These are phyloP conservation scores for Trametes sp. DNA, from an alignment of 1,284 basidiomycete genomes.

Conservation along the genomic window DNA sequence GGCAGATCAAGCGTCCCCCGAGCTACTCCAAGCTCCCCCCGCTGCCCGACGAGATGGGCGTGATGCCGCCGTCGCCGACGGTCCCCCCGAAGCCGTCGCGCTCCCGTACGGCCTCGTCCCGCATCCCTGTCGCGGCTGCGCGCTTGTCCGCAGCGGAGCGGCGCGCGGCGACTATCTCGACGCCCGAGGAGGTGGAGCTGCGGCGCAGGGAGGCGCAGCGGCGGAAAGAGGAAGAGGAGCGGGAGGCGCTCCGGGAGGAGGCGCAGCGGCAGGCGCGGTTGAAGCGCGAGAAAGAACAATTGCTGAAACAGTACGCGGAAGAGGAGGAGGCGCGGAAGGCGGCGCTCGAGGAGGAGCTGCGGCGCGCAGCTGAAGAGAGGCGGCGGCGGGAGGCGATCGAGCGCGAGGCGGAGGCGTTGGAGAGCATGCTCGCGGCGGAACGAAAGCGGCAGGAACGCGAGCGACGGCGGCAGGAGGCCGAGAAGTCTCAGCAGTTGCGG, in stretches of 20 bases:
- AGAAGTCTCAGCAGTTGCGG: conserved; percentile 63
- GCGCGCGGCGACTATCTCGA: conserved; percentile 30
- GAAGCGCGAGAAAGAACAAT: conserved; percentile 55
- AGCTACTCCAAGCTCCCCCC: conserved; percentile 25
- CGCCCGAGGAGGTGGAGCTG: conserved; percentile 33
- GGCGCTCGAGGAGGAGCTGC: conserved; percentile 58
- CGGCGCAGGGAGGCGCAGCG: conserved; percentile 31
- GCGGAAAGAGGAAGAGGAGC: conserved; percentile 53
- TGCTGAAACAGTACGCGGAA: conserved; percentile 53
- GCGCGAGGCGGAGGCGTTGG: conserved; percentile 58
- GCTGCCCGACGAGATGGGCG: conserved; percentile 21
- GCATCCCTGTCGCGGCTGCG: conserved; percentile 31
- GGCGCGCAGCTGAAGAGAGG: conserved; percentile 54
- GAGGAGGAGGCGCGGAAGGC: conserved; percentile 56
- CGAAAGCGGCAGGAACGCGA: conserved; percentile 58
- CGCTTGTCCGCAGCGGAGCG: conserved; percentile 20
- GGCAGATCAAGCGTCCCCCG: conserved; percentile 23
- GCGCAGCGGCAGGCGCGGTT: conserved; percentile 54
- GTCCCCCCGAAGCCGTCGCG: conserved; percentile 25
- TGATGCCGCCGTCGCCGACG: conserved; percentile 17
- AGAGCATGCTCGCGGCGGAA: conserved; percentile 53
- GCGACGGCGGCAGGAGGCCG: conserved; percentile 59
- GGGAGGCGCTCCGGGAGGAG: conserved; percentile 57
- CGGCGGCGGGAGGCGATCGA: conserved; percentile 55
- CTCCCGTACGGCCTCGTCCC: conserved; percentile 29